phyloP scores from a whole-genome alignment of 2,329 filamentous ascomycete genomes.

The Beauveria sp. region DNA sequence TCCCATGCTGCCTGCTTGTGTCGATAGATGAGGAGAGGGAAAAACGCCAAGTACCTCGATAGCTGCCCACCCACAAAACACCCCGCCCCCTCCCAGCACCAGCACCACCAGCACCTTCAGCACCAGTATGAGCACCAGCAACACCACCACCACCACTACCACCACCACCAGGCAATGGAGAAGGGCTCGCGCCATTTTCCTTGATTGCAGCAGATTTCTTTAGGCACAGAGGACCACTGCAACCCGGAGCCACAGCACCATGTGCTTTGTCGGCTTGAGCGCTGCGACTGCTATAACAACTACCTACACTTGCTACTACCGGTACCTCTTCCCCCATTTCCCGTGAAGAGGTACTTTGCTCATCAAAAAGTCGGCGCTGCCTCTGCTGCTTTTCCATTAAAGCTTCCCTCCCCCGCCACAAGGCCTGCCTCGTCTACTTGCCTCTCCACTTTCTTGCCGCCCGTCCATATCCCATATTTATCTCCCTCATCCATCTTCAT shows the following conservation, averaged over 20 bases:
- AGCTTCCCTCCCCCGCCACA: constrained; percentile 6
- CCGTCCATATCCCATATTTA: constrained; percentile 1
- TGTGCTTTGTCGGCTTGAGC: neutral
- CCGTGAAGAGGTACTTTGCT: too few species aligned
- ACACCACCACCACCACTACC: neutral
- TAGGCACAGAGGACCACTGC: neutral
- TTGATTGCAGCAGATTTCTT: too few species aligned
- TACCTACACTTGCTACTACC: too few species aligned
- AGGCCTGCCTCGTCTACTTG: constrained; percentile 6
- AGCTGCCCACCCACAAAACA: too few species aligned
- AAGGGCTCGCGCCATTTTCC: too few species aligned
- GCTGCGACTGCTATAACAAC: neutral
- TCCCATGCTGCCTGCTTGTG: neutral
- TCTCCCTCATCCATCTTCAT: constrained; percentile 10
- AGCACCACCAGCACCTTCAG: too few species aligned
- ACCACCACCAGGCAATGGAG: neutral
- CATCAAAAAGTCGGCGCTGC: neutral
- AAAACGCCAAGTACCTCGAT: neutral
- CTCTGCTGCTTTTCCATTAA: neutral
- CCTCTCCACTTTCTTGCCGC: constrained; percentile 11
- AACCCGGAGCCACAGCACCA: neutral
- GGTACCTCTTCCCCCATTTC: neutral
- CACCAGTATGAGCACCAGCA: too few species aligned
- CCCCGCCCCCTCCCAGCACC: too few species aligned
- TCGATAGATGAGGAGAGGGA: too few species aligned